phyloP scores from a whole-genome alignment of 192 early-diverging fungal genomes.

The Geosiphon pyriformis region DNA sequence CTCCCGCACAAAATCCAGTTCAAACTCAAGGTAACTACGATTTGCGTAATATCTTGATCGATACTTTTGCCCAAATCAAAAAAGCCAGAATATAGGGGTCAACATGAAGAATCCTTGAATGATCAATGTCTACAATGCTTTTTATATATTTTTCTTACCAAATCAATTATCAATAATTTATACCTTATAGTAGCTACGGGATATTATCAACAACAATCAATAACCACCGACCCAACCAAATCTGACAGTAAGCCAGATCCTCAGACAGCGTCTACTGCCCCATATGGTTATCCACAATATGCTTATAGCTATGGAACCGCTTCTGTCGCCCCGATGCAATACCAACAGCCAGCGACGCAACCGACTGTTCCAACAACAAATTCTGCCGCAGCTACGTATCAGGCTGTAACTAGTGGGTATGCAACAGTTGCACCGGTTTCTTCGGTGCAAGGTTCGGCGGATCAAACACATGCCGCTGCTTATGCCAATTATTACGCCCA shows the following conservation, averaged over 20 bases:
- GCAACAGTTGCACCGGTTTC: background rate
- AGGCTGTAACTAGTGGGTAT: background rate
- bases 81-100: too few species aligned
- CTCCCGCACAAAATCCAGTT: background rate
- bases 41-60: too few species aligned
- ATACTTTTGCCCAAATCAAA: too few species aligned
- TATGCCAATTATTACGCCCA: constrained; percentile 17
- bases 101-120: too few species aligned
- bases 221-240: constrained; percentile 11
- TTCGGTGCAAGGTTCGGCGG: background rate
- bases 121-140: too few species aligned
- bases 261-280: background rate
- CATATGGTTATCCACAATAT: constrained; percentile 21
- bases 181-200: constrained; percentile 12
- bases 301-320: constrained; percentile 13
- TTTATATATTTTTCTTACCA: too few species aligned
- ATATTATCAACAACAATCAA: constrained; percentile 16
- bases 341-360: background rate
- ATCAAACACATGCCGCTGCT: constrained; percentile 10
- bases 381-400: background rate
- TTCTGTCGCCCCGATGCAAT: background rate
- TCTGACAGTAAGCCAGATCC: constrained; percentile 11
- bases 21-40: background rate
- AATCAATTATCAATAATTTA: too few species aligned
- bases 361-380: background rate